Percentiles rank a stretch among this genome's conserved stretches.
These are phyloP conservation scores for Penicillium silybi DNA, from an alignment of 495 filamentous ascomycete genomes.

Conservation along the genomic window DNA sequence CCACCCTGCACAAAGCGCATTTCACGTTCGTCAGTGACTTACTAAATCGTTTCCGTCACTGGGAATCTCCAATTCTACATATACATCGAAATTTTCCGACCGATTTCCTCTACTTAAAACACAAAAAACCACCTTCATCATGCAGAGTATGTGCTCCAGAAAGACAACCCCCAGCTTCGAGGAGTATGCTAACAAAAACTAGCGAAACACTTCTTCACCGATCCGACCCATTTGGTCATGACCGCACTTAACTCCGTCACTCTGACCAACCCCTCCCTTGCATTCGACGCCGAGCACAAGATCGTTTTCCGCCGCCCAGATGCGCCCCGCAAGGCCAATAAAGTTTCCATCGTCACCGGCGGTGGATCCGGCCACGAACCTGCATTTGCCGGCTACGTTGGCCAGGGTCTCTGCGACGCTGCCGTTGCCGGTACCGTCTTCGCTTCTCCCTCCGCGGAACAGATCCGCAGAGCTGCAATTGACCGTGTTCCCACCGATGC, in stretches of 20 bases:
- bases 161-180: conserved; percentile 5
- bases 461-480: conserved; percentile 74
- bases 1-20: not conserved
- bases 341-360: conserved; percentile 82
- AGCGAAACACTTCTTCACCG: conserved; percentile 90
- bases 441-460: conserved; percentile 80
- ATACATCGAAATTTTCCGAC: not conserved
- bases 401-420: conserved; percentile 73
- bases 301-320: conserved; percentile 75
- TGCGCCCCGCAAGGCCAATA: conserved; percentile 37
- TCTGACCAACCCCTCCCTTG: conserved; percentile 79
- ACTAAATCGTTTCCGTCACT: not conserved
- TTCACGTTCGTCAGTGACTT: conserved; percentile 1
- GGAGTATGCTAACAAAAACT: not conserved
- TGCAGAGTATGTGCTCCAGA: conserved; percentile 21
- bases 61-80: not conserved
- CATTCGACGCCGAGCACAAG: conserved; percentile 77
- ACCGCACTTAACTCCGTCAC: conserved; percentile 73
- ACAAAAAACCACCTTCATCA: not conserved
- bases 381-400: conserved; percentile 71
- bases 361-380: conserved; percentile 94
- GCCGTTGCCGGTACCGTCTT: conserved; percentile 93
- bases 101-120: not conserved
- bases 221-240: conserved; percentile 75
- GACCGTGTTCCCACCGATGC: conserved; percentile 63